phyloP scores from a whole-genome alignment of 2,329 filamentous ascomycete genomes.

The Coleophoma cylindrospora region DNA sequence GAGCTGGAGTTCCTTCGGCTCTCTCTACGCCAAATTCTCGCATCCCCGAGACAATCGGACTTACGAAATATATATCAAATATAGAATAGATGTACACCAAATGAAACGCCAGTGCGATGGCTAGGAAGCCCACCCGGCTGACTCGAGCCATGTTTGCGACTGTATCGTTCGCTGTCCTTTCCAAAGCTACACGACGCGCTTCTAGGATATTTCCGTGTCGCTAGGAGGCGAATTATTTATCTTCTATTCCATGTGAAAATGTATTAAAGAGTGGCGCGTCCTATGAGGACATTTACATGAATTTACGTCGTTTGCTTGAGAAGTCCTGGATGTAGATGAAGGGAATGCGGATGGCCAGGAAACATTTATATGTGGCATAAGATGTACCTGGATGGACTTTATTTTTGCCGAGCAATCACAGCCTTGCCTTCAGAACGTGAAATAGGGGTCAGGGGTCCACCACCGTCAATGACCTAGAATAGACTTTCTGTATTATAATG shows the following conservation, averaged over 20 bases:
- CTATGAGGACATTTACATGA: constrained; percentile 16
- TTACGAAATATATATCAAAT: constrained; percentile 98
- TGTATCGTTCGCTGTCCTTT: neutral
- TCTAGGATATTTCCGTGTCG: neutral
- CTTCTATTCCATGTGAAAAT: constrained; percentile 6
- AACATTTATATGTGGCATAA: no score
- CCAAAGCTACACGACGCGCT: neutral
- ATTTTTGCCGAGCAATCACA: neutral
- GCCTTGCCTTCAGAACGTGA: neutral
- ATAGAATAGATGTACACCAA: constrained; percentile 91
- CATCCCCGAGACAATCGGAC: constrained; percentile 96
- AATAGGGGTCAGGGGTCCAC: no score
- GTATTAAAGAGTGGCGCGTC: constrained; percentile 26
- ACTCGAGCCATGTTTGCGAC: constrained; percentile 43
- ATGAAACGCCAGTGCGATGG: constrained; percentile 87
- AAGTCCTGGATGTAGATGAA: no score
- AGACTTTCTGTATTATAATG: no score
- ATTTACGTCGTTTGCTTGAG: constrained; percentile 1
- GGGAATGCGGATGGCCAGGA: no score
- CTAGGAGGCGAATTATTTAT: neutral
- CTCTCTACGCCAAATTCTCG: constrained; percentile 68
- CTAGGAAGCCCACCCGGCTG: constrained; percentile 75
- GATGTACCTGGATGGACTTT: neutral
- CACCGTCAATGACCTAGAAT: no score
- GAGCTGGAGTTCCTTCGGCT: constrained; percentile 54